Percentiles rank a stretch among this genome's conserved stretches.
These are phyloP conservation scores for Lactuca saligna DNA, from an alignment of 129 eudicot genomes.

Conservation along the genomic window DNA sequence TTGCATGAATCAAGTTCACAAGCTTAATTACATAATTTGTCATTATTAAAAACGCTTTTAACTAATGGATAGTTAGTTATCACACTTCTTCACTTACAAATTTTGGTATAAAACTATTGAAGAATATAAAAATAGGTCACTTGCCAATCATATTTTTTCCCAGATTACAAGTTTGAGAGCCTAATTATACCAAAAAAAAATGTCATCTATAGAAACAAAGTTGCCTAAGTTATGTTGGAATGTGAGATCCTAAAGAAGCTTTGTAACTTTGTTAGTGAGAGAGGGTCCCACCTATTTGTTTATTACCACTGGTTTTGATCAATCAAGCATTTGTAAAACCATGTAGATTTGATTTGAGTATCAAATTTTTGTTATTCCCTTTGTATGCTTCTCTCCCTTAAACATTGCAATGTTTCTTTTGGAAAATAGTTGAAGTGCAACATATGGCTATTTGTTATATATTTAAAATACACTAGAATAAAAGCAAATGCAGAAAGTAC, in stretches of 20 bases:
- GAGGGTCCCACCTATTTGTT: slow-evolving; percentile 14
- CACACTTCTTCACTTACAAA: neutral
- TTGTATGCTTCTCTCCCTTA: neutral
- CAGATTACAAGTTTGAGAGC: slow-evolving; percentile 3
- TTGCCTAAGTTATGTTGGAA: neutral
- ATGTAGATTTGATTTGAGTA: neutral
- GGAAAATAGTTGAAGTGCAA: neutral
- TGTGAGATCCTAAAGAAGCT: neutral
- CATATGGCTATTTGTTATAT: no score
- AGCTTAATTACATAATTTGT: no score
- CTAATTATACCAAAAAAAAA: slow-evolving; percentile 6
- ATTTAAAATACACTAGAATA: neutral
- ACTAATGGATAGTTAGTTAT: neutral
- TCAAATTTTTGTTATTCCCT: neutral
- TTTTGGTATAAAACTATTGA: neutral
- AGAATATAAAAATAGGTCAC: slow-evolving; percentile 8
- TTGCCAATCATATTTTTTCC: slow-evolving; percentile 7
- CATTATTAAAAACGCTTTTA: neutral
- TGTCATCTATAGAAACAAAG: slow-evolving; percentile 1
- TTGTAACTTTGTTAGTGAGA: neutral
- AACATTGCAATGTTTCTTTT: neutral
- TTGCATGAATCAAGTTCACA: neutral
- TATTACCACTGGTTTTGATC: slow-evolving; percentile 3
- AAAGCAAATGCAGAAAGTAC: neutral
- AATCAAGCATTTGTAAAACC: neutral